Base-by-base conservation (phyloP, 2,329 filamentous ascomycete species). In the Fusarium sterilihyphosum region DNA sequence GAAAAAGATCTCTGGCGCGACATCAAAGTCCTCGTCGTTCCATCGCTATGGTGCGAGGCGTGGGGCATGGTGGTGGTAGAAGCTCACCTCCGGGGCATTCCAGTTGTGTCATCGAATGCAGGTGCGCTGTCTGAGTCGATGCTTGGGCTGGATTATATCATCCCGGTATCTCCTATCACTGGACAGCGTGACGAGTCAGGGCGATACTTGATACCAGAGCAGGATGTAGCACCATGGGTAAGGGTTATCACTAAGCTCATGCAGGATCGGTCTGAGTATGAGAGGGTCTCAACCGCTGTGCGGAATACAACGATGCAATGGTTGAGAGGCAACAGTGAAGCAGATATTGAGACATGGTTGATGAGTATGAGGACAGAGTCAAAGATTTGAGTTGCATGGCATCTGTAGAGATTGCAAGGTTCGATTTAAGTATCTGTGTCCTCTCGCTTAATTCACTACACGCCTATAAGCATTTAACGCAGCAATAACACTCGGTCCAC, bases 41-140 rank as follows among this genome's bases (percentile, higher is more conserved):
- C 61, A 0, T 64, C 61, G 9, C 61, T 64, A 1, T 64, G 61
- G 61, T 61, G n/a, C 12, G 61, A 64, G 43, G 61, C 61, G 1
- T 64, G 61, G 61, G 54, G 54, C 6, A 64, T 61, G 61, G 61
- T 64, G n/a, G 54, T 49, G 31, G 43, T 64, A 8, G 61, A 64
- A 26, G 54, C 61, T 18, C 61, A 64, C n/a, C 43, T 64, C 8
- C 54, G 61, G 18, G 61, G 43, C n/a, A 64, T 61, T 2, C 54
- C 61, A 8, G 61, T 64, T 2, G 43, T 61, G 10, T 35, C 54
- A 2, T 61, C 61, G 6, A n/a, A 64, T 8, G 29, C 54, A 24
- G 61, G 61, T 20, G 35, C 61, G 5, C 41, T 64, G 1, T 37
- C 43, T 17, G 61, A 61, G 29, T 58, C 61, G 4, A 64, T 64